Evolutionary conservation across 2,329 filamentous ascomycete genomes (phyloP), one percentile per base, ranked within the genome.

Genomic region (Penicillium sp.): DNA sequence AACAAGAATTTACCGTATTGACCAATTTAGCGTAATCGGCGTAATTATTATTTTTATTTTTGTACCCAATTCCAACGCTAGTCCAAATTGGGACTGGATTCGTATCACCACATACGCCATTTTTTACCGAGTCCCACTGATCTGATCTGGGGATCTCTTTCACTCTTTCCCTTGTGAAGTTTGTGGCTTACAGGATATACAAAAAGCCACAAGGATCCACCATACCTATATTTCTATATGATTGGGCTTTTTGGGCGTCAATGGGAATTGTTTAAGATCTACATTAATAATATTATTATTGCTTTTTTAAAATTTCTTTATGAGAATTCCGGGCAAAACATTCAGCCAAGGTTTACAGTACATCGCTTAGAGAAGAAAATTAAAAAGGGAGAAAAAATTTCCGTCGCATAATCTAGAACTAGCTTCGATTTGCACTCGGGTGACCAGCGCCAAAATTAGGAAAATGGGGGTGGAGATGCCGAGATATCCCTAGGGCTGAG

Each of bases 401-500:
- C 26, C n/a, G 4, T 26, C 28, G 21, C 35, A 45, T 51, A 37
- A 38, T 47, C 38, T 47, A 37, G 37, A 32, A 47, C 48, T 51
- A 51, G 48, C 31, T 51, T 38, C 47, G 37, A 50, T 26, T 46
- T 29, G 35, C 32, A 44, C 52, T 53, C 50, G 49, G 54, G 55
- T 51, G 41, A 45, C 49, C 49, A 49, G 41, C 38, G 50, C 43
- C 47, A 49, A 51, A 53, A 44, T 45, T 38, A 32, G 52, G 47
- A 52, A 37, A 47, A 47, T 19, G 48, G 48, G 48, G 48, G 48
- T 51, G 48, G 48, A 50, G 48, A 31, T 32, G 19, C 43, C 48
- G 51, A 55, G 33, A 35, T 22, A 34, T 47, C 52, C 48, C 21
- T 48, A 59, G 47, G 57, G 56, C 57, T 60, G 56, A 56, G 57